Evolutionary conservation across 805 yeast species (phyloP).

Genomic region (Myxozyma nipponensis): DNA sequence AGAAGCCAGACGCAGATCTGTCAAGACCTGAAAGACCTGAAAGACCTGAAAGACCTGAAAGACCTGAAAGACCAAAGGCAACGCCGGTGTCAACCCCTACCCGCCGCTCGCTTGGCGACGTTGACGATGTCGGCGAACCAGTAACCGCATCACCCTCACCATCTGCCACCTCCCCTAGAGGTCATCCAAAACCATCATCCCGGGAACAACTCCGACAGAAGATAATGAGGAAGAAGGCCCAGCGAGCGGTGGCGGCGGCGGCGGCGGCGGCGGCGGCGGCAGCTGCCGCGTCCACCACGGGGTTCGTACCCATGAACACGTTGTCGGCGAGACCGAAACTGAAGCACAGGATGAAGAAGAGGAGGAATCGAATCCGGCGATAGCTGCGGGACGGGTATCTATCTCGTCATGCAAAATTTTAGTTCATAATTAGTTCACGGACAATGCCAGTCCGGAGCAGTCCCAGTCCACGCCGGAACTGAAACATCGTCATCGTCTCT

Average conservation of each 20-base stretch:
- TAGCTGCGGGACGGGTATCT: no score
- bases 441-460: no score
- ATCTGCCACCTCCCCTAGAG: neutral
- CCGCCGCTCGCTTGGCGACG: no score
- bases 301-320: neutral
- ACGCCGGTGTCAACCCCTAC: neutral
- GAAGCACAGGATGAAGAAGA: neutral
- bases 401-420: no score
- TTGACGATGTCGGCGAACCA: neutral
- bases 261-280: no score
- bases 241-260: no score
- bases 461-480: no score
- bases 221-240: no score
- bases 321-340: neutral
- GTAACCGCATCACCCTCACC: neutral
- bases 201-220: no score
- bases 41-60: neutral
- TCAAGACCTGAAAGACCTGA: neutral
- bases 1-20: neutral
- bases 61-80: neutral
- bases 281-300: neutral
- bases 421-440: no score
- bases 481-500: no score
- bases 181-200: no score
- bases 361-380: neutral